Evolutionary conservation across 1,139 yeast genomes (phyloP).

Genomic region (Nematodospora anomalae): DNA sequence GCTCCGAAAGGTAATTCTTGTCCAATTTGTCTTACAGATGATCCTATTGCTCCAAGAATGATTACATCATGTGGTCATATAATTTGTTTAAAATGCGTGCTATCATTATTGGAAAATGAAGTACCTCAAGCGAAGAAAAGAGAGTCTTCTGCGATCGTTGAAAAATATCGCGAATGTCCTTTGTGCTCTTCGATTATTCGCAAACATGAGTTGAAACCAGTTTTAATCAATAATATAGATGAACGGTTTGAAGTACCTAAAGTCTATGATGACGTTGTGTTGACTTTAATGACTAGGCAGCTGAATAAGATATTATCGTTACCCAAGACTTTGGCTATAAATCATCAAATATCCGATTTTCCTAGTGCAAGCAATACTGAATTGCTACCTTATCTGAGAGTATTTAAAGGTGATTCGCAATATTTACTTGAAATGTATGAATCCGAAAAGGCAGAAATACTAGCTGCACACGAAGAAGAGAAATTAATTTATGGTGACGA

Average conservation of each 20-base stretch:
- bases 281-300: constrained; percentile 74
- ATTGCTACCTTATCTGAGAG: constrained; percentile 42
- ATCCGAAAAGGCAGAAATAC: constrained; percentile 53
- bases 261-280: constrained; percentile 56
- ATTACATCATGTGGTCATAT: constrained; percentile 87
- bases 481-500: constrained; percentile 55
- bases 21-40: constrained; percentile 87
- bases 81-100: constrained; percentile 78
- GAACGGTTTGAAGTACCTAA: constrained; percentile 62
- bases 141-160: constrained; percentile 40
- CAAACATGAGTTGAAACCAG: constrained; percentile 65
- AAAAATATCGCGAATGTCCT: constrained; percentile 76
- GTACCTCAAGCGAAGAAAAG: constrained; percentile 40
- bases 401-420: constrained; percentile 61
- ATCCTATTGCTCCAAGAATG: constrained; percentile 92
- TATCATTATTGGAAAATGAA: constrained; percentile 67
- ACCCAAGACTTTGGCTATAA: constrained; percentile 47
- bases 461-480: constrained; percentile 54
- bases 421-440: constrained; percentile 56
- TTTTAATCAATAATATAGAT: constrained; percentile 55
- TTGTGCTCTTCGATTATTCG: constrained; percentile 72
- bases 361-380: constrained; percentile 21
- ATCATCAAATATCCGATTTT: constrained; percentile 22
- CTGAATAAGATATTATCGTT: constrained; percentile 60
- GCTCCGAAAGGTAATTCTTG: constrained; percentile 77